These are phyloP conservation scores for Ammopiptanthus mongolicus DNA, from an alignment of 306 rosid genomes.

Conservation along the genomic window DNA sequence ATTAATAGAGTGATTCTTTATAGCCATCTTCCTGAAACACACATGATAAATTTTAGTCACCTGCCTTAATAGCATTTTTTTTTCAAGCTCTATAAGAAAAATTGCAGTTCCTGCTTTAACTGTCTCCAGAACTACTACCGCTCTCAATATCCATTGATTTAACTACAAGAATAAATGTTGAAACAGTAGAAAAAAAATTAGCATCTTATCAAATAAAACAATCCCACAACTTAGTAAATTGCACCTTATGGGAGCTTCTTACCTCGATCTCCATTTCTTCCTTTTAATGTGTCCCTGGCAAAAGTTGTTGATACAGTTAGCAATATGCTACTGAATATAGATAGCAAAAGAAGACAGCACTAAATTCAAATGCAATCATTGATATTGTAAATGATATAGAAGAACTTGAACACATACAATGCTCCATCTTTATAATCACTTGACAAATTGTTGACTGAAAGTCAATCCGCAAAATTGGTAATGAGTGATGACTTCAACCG, in stretches of 20 bases:
- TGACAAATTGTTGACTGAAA: constrained; percentile 19
- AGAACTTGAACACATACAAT: constrained; percentile 30
- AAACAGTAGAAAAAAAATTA: not conserved
- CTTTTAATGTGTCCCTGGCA: constrained; percentile 27
- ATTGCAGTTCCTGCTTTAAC: constrained; percentile 59
- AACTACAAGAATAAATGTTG: constrained; percentile 20
- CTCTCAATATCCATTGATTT: constrained; percentile 43
- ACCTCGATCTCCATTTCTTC: constrained; percentile 30
- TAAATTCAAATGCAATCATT: not conserved
- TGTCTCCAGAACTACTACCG: constrained; percentile 20
- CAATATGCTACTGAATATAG: not conserved
- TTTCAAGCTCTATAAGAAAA: constrained; percentile 74
- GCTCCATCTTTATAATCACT: constrained; percentile 27
- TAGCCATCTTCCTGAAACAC: not conserved
- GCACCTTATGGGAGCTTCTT: constrained; percentile 5
- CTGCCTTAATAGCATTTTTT: constrained; percentile 70
- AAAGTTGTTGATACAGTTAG: constrained; percentile 7
- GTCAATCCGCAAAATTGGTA: no score
- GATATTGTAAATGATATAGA: not conserved
- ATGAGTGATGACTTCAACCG: no score
- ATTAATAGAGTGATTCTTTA: not conserved
- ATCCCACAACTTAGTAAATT: not conserved
- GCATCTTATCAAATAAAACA: not conserved
- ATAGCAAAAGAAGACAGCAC: not conserved
- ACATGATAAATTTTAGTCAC: not conserved